Base-by-base conservation (phyloP, 208 protist genomes). In the Acanthamoeba sp. region DNA sequence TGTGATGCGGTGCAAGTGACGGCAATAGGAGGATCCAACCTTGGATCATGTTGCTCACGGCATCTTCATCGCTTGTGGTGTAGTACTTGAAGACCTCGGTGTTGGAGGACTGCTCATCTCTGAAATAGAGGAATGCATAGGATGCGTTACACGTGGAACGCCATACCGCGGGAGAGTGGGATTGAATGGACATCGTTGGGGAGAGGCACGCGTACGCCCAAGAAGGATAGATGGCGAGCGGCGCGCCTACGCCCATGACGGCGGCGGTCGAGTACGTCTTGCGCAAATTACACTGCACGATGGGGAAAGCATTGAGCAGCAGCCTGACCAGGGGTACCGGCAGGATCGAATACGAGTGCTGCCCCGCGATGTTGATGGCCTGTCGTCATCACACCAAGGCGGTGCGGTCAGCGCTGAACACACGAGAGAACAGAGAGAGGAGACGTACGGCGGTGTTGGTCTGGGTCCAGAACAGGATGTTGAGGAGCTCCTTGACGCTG, bases 51-150 rank as follows among this genome's bases (percentile, higher is more conserved):
- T 84, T 84, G 40, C 34, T 84, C 40, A 84, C 42, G 34, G 40
- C 73, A 9, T 84, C 40, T 5, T 45, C 40, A 27, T 24, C 52
- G 73, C 24, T 52, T 6, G 38, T 55, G 14, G 10, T 84, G 29
- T 84, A 84, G 42, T 84, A 84, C n/a, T 84, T 84, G 40, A 84
- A 84, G 10, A 84, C 42, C 38, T 84, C 73, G 14, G 16, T 52
- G 40, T 45, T 84, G 73, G 73, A 55, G 22, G 73, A 84, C 24
- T 52, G 22, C 73, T 84, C 38, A 29, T 84, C 52, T 20, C 73
- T 84, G 73, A n/a, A n/a, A n/a, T n/a, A n/a, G n/a, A n/a, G n/a
- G n/a, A n/a, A n/a, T n/a, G n/a, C n/a, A n/a, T n/a, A n/a, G n/a
- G n/a, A n/a, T n/a, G n/a, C n/a, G n/a, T n/a, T n/a, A n/a, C n/a